Evolutionary conservation across 176 grass and related monocot species (phyloP), one percentile per base, ranked within the genome.

Genomic region (Neostapfia colusana): DNA sequence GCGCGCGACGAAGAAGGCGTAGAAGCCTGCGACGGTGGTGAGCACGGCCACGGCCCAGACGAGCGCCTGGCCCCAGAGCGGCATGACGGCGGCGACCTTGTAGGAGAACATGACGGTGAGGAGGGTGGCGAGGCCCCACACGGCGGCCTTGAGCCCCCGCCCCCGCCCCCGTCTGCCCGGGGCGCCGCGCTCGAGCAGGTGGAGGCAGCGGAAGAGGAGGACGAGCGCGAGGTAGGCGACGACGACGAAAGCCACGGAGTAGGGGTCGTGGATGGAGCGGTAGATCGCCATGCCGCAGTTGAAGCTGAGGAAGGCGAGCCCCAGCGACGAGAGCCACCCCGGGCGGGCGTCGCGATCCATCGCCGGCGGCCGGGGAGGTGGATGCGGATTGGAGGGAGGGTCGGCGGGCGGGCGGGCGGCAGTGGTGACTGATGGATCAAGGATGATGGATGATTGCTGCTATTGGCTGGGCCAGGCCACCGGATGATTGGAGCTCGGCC

Each of bases 81-180:
- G 85, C 85, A 87, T 78, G 74, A 87, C 38, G 40, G 73, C 80
- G 60, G 85, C 85, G 45, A 83, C 80, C 68, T 87, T 87, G 73
- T 6, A 61, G 1, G 85, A 87, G 73, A 87, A 87, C 85, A 87
- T 87, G 73, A 77, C 24, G 0, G 74, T 83, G 68, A 87, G 85
- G 51, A 87, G 58, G n/a, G 85, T 78, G 67, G 80, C 76, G 67
- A 87, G 79, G 1, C 37, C 59, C 85, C 85, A 87, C 4, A 83
- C 85, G 18, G 61, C 41, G 66, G 34, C 38, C 74, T 83, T 83
- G 25, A 83, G 49, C 39, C 23, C 1, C 0, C 35, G 39, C 21
- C 4, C 23, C 12, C 18, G 28, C 4, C n/a, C n/a, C 15, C 43
- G 12, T 14, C 74, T 15, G 6, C 41, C 18, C 8, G 34, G 11